Conservation (phyloP, 306 rosid genomes). For the Parietaria judaica region DNA sequence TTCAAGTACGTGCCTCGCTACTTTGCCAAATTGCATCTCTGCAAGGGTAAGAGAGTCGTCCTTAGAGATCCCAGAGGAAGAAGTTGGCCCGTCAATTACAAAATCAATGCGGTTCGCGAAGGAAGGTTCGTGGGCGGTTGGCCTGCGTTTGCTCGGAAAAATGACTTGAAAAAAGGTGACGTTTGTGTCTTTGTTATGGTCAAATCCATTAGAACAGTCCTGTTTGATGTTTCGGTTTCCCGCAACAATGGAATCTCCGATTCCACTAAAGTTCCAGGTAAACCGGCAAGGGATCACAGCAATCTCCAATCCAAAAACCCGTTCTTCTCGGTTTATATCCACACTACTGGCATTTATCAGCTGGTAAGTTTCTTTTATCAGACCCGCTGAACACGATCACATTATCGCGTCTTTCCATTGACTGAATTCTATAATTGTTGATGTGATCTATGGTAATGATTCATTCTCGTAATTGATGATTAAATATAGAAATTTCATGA, state of each 20-base stretch:
- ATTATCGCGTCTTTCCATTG: no score
- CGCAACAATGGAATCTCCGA: not conserved
- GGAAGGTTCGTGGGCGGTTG: not conserved
- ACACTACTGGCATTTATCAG: no score
- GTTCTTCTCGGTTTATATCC: no score
- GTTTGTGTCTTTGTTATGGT: slow-evolving; percentile 4
- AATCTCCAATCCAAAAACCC: no score
- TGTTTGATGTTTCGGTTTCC: slow-evolving; percentile 4
- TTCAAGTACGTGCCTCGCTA: not conserved
- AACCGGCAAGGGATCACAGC: no score
- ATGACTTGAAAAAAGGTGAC: slow-evolving; percentile 8
- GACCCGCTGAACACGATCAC: no score
- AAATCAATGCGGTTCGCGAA: no score
- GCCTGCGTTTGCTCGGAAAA: not conserved
- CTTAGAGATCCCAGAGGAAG: not conserved
- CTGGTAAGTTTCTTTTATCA: no score
- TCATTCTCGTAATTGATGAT: no score
- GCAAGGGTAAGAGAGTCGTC: not conserved
- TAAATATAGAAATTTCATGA: no score
- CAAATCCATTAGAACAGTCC: not conserved
- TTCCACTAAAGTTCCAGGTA: not conserved
- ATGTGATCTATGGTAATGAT: no score
- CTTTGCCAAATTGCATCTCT: not conserved
- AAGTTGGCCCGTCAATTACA: not conserved
- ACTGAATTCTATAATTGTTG: no score